Evolutionary conservation across 2,329 filamentous ascomycete species (phyloP), one percentile per base, ranked within the genome.

Genomic region (Trichoderma lentiforme): DNA sequence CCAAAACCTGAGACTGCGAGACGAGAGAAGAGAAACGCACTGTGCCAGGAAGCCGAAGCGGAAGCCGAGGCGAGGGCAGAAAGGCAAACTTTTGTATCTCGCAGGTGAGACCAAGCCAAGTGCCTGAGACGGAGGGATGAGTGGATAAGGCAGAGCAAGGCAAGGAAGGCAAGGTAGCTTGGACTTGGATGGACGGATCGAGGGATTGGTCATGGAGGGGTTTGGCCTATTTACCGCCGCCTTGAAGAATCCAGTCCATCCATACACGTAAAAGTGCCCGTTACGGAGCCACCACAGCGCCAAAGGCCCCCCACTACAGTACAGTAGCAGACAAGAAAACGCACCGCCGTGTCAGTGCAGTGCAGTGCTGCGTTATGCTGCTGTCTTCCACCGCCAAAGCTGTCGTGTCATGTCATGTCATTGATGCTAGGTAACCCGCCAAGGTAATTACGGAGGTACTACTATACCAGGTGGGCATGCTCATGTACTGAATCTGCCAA

Each of bases 171-270:
- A 43, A 58, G 64, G 64, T 32, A 32, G 28, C 57, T 21, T 60
- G 28, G 30, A 32, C 56, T 21, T 58, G 57, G 12, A 60, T 60
- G 57, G 28, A 30, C 53, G 39, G 57, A 62, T 47, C 26, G 57
- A 58, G 51, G 21, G 51, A 66, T 58, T 43, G 63, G 63, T 34
- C 63, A 72, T 68, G 70, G 71, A 72, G 71, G 71, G 71, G 71
- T 51, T 68, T 57, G 30, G 53, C 43, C 51, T 64, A 56, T 63
- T 69, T 69, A 68, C 66, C 66, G 66, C 57, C 66, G 65, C 36
- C 36, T 39, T 53, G 66, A 61, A 62, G 57, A 62, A 60, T 65
- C 56, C 39, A 53, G 53, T 32, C 34, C 8, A 30, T 12, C 24
- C 32, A 47, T 67, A 34, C 63, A 56, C 43, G 47, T 56, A 56